Percentiles rank a stretch among this genome's conserved stretches.
Evolutionary conservation across 768 basidiomycete genomes (phyloP).

Genomic region (Lyophyllum decastes): DNA sequence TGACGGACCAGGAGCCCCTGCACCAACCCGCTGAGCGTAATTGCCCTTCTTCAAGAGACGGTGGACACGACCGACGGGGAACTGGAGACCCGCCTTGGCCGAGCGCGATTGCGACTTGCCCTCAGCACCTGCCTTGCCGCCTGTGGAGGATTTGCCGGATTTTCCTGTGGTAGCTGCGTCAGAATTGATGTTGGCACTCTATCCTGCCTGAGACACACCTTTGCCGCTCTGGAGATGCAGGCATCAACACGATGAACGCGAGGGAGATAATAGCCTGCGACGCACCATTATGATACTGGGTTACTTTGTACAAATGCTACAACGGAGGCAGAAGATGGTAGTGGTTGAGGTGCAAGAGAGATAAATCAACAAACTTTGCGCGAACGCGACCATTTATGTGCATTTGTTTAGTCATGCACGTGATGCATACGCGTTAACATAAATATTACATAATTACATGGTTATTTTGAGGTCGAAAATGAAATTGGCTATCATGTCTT

Average conservation of each 20-base stretch:
- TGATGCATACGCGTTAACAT: constrained; percentile 23
- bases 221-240: constrained; percentile 35
- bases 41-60: constrained; percentile 86
- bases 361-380: constrained; percentile 30
- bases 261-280: background rate
- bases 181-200: constrained; percentile 2
- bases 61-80: constrained; percentile 93
- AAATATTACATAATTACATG: constrained; percentile 9
- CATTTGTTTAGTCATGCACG: constrained; percentile 31
- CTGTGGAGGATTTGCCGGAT: constrained; percentile 69
- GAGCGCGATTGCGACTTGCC: constrained; percentile 70
- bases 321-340: constrained; percentile 28
- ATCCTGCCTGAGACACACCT: constrained; percentile 23
- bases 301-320: constrained; percentile 20
- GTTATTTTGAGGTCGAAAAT: background rate
- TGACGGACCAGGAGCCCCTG: constrained; percentile 76
- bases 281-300: constrained; percentile 27
- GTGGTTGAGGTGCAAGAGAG: constrained; percentile 35
- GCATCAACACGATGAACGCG: constrained; percentile 5
- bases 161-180: constrained; percentile 32
- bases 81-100: constrained; percentile 76
- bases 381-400: constrained; percentile 46
- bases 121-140: constrained; percentile 61
- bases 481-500: constrained; percentile 14
- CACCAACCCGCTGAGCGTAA: constrained; percentile 86